phyloP scores from a whole-genome alignment of 2,329 filamentous ascomycete species.

The Chrysoporthe puriensis region DNA sequence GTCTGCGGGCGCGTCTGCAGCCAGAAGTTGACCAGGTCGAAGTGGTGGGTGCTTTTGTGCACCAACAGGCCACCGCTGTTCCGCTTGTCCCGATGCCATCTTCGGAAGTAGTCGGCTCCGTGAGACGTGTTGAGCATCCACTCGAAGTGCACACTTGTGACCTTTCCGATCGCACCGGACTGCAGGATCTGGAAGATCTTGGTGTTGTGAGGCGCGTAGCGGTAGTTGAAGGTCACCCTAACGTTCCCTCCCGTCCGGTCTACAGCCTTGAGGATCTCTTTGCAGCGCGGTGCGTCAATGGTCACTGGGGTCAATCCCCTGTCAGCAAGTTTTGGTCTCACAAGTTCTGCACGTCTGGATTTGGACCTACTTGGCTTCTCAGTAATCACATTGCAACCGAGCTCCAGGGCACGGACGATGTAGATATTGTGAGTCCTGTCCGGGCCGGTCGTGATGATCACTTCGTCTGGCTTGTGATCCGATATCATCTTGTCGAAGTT shows the following conservation, averaged over 20 bases:
- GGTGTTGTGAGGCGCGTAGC: slow-evolving; percentile 68
- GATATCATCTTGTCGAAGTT: slow-evolving; percentile 63
- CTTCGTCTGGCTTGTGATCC: slow-evolving; percentile 60
- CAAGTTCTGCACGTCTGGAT: too few relatives aligned
- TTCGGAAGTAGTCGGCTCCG: slow-evolving; percentile 65
- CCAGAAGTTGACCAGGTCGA: slow-evolving; percentile 68
- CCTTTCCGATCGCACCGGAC: slow-evolving; percentile 58
- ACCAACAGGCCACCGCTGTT: slow-evolving; percentile 64
- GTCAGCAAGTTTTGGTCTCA: background rate
- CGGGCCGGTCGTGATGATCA: slow-evolving; percentile 63
- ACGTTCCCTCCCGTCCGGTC: slow-evolving; percentile 52
- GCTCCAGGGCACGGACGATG: slow-evolving; percentile 61
- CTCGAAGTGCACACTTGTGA: slow-evolving; percentile 64
- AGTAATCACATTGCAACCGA: slow-evolving; percentile 64
- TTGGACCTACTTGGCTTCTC: slow-evolving; percentile 56
- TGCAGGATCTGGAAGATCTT: slow-evolving; percentile 58
- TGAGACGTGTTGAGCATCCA: slow-evolving; percentile 67
- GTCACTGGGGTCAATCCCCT: slow-evolving; percentile 46
- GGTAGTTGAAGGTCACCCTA: slow-evolving; percentile 66
- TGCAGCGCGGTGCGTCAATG: slow-evolving; percentile 59
- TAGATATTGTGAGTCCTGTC: slow-evolving; percentile 65
- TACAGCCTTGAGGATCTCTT: slow-evolving; percentile 58
- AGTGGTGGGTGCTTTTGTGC: slow-evolving; percentile 67
- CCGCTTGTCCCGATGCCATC: slow-evolving; percentile 64
- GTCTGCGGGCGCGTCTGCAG: slow-evolving; percentile 57